Evolutionary conservation across 176 grass and related monocot species (phyloP).

Genomic region (Bothriochloa decipiens): DNA sequence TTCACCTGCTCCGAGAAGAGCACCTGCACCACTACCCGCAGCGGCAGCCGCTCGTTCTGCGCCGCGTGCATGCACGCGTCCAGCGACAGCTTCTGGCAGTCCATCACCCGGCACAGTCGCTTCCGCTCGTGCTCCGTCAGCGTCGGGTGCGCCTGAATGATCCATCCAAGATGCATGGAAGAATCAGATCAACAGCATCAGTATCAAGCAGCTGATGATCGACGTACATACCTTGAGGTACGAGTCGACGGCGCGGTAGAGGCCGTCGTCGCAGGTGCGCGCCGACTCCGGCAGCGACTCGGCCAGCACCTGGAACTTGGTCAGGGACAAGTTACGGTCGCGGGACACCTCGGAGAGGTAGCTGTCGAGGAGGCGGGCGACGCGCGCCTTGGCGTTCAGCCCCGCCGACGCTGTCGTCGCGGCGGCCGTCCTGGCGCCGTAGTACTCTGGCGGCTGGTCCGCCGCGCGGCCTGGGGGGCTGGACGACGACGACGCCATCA

Average conservation of each 20-base stretch:
- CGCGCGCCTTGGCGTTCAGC: constrained; percentile 71
- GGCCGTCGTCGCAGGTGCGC: constrained; percentile 83
- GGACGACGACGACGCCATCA: constrained; percentile 33
- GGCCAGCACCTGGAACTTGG: constrained; percentile 94
- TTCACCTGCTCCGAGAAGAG: constrained; percentile 98
- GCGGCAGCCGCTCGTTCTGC: constrained; percentile 93
- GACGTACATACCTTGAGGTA: constrained; percentile 99
- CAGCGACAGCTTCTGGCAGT: constrained; percentile 85
- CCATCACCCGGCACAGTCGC: constrained; percentile 74
- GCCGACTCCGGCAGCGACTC: constrained; percentile 90
- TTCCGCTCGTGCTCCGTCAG: constrained; percentile 96
- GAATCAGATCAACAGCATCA: not conserved
- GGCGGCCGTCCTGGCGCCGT: constrained; percentile 17
- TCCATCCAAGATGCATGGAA: not conserved
- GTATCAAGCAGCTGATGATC: not conserved
- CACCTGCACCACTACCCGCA: constrained; percentile 96
- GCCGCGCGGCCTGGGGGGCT: constrained; percentile 53
- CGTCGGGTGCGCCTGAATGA: constrained; percentile 81
- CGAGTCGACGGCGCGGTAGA: constrained; percentile 95
- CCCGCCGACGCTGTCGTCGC: constrained; percentile 8
- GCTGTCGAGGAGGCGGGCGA: constrained; percentile 83
- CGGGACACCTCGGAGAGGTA: constrained; percentile 98
- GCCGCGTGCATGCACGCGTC: constrained; percentile 93
- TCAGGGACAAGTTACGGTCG: constrained; percentile 85
- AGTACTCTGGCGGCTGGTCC: constrained; percentile 24